These are phyloP conservation scores for Phytophthora cryptogea DNA, from an alignment of 352 stramenopile species.

Conservation along the genomic window DNA sequence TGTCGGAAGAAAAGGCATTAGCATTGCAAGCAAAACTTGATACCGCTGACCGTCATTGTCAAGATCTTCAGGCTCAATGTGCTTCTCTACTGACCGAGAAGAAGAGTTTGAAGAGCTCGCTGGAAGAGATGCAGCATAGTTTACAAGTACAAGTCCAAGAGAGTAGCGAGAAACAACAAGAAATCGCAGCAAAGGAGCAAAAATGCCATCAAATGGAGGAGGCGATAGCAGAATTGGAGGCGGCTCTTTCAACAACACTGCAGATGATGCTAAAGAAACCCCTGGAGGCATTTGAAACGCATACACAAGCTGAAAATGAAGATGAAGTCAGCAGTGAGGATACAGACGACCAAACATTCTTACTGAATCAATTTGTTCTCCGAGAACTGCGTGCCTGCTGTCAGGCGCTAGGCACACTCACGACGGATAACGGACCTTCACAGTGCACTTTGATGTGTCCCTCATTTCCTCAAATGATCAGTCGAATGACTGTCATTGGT, in stretches of 20 bases:
- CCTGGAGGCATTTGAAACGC: neutral
- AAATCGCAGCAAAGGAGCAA: conserved; percentile 16
- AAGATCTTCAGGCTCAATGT: conserved; percentile 17
- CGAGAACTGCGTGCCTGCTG: conserved; percentile 28
- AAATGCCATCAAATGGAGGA: conserved; percentile 35
- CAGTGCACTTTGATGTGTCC: conserved; percentile 16
- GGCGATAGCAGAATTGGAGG: conserved; percentile 40
- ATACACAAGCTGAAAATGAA: neutral
- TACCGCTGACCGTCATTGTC: conserved; percentile 4
- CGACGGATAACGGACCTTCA: neutral
- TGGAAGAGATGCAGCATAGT: conserved; percentile 25
- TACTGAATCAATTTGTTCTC: conserved; percentile 21
- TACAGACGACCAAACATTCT: conserved; percentile 6
- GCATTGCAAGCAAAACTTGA: conserved; percentile 15
- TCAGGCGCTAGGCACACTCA: conserved; percentile 21
- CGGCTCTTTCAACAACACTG: conserved; percentile 26
- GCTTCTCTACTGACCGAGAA: conserved; percentile 19
- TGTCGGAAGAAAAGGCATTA: conserved; percentile 11
- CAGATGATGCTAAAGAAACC: conserved; percentile 14
- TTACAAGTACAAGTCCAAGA: conserved; percentile 26
- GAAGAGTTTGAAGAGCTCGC: conserved; percentile 18
- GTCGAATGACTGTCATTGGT: conserved; percentile 16
- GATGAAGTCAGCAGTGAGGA: neutral
- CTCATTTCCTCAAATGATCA: conserved; percentile 17
- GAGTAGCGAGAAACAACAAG: conserved; percentile 15